These are phyloP conservation scores for Ogataea allantospora DNA, from an alignment of 805 yeast species.

Conservation along the genomic window DNA sequence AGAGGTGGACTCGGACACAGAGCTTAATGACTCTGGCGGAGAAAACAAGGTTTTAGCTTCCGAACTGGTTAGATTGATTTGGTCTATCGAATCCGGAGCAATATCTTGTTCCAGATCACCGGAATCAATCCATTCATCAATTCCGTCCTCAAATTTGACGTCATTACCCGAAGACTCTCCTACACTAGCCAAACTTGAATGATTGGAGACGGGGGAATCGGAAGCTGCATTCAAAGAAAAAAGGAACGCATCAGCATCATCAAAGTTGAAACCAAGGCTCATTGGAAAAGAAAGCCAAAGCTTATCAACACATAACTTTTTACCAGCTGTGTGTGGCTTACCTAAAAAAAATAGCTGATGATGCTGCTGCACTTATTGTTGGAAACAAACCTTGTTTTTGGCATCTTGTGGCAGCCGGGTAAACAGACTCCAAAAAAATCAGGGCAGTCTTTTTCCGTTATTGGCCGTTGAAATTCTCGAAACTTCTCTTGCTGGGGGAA, in stretches of 20 bases:
- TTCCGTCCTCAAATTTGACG: conserved; percentile 7
- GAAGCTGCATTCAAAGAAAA: conserved; percentile 20
- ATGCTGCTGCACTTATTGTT: background rate
- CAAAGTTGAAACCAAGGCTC: conserved; percentile 25
- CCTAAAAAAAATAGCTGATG: background rate
- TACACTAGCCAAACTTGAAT: background rate
- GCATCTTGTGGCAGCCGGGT: conserved; percentile 5
- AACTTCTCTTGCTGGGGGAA: conserved; percentile 7
- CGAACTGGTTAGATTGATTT: too few species aligned
- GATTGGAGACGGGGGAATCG: background rate
- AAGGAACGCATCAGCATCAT: conserved; percentile 31
- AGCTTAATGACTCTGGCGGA: conserved; percentile 18
- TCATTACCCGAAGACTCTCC: background rate
- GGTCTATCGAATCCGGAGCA: too few species aligned
- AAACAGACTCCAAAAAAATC: background rate
- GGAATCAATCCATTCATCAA: conserved; percentile 10
- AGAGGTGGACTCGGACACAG: conserved; percentile 13
- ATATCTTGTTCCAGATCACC: conserved; percentile 1
- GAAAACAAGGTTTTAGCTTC: conserved; percentile 9
- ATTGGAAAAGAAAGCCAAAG: conserved; percentile 1
- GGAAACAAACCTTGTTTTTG: background rate
- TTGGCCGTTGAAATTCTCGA: conserved; percentile 10
- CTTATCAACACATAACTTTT: background rate
- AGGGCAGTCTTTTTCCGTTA: conserved; percentile 1
- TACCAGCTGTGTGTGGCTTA: background rate